phyloP scores from a whole-genome alignment of 306 rosid species.

The Comarum palustre region DNA sequence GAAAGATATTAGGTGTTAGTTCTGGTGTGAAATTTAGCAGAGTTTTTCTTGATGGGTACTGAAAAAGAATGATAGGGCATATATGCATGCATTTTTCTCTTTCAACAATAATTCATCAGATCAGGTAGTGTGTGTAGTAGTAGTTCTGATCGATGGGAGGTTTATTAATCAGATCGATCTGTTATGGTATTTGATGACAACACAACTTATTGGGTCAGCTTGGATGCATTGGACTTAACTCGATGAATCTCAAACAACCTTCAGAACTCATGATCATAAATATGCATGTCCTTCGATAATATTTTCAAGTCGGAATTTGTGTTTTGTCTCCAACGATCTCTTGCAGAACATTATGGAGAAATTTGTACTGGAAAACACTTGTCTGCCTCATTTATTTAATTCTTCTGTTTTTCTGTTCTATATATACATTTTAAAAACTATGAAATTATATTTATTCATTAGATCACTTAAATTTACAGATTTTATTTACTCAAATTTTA shows the following conservation, averaged over 20 bases:
- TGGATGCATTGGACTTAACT: constrained; percentile 30
- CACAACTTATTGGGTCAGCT: constrained; percentile 38
- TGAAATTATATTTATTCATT: no score
- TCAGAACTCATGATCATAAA: constrained; percentile 20
- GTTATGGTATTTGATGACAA: constrained; percentile 26
- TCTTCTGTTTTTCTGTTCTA: neutral
- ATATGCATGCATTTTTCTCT: constrained; percentile 18
- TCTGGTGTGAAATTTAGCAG: constrained; percentile 24
- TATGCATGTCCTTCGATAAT: neutral
- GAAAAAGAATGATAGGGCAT: constrained; percentile 13
- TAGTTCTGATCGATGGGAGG: constrained; percentile 35
- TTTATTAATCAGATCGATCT: constrained; percentile 43
- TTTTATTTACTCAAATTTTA: no score
- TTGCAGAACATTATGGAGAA: neutral
- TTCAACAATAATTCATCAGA: constrained; percentile 40
- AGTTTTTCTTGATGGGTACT: neutral
- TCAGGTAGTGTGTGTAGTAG: constrained; percentile 9
- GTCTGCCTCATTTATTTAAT: neutral
- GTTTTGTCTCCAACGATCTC: constrained; percentile 5
- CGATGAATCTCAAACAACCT: constrained; percentile 29
- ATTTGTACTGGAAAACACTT: neutral
- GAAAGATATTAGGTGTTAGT: constrained; percentile 39
- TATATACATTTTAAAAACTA: no score
- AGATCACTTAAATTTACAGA: no score
- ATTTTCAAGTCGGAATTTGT: constrained; percentile 15